Evolutionary conservation across 345 rosid species (phyloP).

Genomic region (Combretum micranthum): DNA sequence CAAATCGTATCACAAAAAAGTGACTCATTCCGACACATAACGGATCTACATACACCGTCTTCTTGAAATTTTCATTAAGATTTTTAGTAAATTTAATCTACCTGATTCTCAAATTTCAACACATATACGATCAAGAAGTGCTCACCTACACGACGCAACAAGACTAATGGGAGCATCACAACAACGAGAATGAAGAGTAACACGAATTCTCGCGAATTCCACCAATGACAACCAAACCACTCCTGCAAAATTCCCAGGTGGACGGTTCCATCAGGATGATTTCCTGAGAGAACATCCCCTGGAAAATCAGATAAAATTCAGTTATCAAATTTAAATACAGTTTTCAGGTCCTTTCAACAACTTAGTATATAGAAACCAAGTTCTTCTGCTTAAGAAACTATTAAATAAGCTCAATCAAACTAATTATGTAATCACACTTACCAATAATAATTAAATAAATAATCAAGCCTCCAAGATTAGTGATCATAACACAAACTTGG

Average conservation of each 20-base stretch:
- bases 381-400: too few species aligned
- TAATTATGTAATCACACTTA: slow-evolving; percentile 9
- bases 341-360: background rate
- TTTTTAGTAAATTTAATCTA: too few species aligned
- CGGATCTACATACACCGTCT: too few species aligned
- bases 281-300: slow-evolving; percentile 89
- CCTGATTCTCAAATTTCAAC: too few species aligned
- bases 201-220: slow-evolving; percentile 65
- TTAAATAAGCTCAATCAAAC: background rate
- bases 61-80: too few species aligned
- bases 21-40: too few species aligned
- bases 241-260: slow-evolving; percentile 78
- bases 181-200: slow-evolving; percentile 45
- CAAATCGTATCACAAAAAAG: too few species aligned
- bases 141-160: slow-evolving; percentile 57
- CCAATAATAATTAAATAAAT: slow-evolving; percentile 76
- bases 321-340: too few species aligned
- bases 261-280: slow-evolving; percentile 34
- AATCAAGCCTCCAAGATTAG: slow-evolving; percentile 70
- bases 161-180: slow-evolving; percentile 61
- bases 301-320: slow-evolving; percentile 2
- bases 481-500: slow-evolving; percentile 54
- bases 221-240: slow-evolving; percentile 89
- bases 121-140: background rate
- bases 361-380: too few species aligned